phyloP scores from a whole-genome alignment of 495 filamentous ascomycete genomes.

The Aspergillus steynii region DNA sequence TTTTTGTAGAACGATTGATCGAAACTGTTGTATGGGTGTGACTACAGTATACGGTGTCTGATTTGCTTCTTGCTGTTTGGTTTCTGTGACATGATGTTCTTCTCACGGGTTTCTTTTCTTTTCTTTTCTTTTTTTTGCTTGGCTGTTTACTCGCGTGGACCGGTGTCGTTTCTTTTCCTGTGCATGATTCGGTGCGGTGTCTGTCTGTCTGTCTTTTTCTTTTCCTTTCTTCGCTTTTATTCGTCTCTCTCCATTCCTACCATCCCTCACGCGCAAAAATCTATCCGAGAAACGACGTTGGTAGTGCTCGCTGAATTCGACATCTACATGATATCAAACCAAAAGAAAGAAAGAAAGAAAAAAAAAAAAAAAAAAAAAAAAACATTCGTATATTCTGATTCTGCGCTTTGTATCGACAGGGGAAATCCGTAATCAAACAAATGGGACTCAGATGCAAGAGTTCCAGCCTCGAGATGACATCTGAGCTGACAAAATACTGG shows the following conservation, averaged over 20 bases:
- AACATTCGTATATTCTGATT: neutral
- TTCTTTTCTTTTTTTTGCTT: neutral
- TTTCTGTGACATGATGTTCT: conserved; percentile 1
- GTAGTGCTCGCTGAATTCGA: conserved; percentile 1
- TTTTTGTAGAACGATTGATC: conserved; percentile 11
- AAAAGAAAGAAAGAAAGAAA: neutral
- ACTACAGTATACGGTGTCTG: conserved; percentile 4
- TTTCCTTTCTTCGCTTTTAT: neutral
- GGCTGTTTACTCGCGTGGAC: neutral
- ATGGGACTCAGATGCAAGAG: conserved; percentile 3
- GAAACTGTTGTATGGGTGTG: conserved; percentile 1
- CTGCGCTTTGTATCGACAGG: conserved; percentile 1
- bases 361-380: neutral
- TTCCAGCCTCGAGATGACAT: conserved; percentile 5
- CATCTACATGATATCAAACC: neutral
- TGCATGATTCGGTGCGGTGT: conserved; percentile 11
- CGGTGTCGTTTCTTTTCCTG: neutral
- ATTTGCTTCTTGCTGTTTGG: neutral
- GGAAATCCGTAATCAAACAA: neutral
- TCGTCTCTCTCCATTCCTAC: neutral
- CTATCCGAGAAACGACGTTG: neutral
- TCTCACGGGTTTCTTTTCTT: neutral
- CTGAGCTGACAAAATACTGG: neutral
- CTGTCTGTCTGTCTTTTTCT: neutral
- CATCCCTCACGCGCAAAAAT: neutral